phyloP scores from a whole-genome alignment of 768 basidiomycete species.

The Botryobasidium botryosum region DNA sequence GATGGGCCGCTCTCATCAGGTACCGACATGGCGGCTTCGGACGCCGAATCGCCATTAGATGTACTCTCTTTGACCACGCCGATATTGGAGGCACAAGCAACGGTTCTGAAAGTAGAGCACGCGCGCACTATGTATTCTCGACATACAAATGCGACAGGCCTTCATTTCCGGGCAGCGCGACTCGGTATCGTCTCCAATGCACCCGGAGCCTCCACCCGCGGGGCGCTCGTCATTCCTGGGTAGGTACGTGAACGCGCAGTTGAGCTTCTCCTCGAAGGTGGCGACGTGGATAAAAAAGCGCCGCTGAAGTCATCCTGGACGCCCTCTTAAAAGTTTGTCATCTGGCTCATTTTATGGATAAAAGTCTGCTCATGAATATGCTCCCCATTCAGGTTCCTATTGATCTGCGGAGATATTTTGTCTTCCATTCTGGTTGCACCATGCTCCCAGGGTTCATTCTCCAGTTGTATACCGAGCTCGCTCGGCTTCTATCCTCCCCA shows the following conservation, averaged over 20 bases:
- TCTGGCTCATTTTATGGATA: not conserved
- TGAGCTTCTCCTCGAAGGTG: conserved; percentile 79
- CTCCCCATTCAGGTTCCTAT: conserved; percentile 59
- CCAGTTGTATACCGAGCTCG: conserved; percentile 63
- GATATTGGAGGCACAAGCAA: no score
- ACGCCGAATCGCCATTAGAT: no score
- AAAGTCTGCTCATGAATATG: not conserved
- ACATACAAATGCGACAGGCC: conserved; percentile 60
- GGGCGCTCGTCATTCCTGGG: conserved; percentile 73
- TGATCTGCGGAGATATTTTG: conserved; percentile 71
- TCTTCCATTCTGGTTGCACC: conserved; percentile 75
- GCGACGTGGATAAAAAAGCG: conserved; percentile 74
- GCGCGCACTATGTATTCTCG: conserved; percentile 56
- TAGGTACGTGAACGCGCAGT: conserved; percentile 89
- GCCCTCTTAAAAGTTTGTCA: conserved; percentile 53
- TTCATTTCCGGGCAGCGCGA: conserved; percentile 51
- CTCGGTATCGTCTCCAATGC: conserved; percentile 34
- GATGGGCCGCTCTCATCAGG: no score
- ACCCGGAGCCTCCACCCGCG: conserved; percentile 33
- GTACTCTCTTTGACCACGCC: no score
- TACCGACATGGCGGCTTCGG: no score
- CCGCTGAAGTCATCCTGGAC: conserved; percentile 69
- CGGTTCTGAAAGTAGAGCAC: conserved; percentile 37
- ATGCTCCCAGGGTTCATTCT: conserved; percentile 90
- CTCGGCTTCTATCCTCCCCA: conserved; percentile 38